Conservation (phyloP, 805 yeast genomes). For the Millerozyma acaciae region DNA sequence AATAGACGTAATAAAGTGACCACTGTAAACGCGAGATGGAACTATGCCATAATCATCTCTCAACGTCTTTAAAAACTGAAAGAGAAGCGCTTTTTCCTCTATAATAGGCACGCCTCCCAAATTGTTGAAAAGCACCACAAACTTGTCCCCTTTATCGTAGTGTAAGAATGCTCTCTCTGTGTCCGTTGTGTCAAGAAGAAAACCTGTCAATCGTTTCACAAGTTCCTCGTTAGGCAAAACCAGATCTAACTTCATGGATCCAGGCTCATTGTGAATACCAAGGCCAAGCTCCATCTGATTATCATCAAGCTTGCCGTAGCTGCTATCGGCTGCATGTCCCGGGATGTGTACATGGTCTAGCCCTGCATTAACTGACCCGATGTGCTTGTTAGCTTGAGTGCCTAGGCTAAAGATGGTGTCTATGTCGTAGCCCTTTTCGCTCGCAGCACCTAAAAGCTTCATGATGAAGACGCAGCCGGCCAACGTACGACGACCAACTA, state of each 20-base stretch:
- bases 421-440: conserved; percentile 19
- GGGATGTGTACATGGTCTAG: conserved; percentile 37
- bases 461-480: conserved; percentile 29
- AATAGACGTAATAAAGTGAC: conserved; percentile 32
- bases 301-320: conserved; percentile 20
- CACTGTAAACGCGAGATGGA: conserved; percentile 27
- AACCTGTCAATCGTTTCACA: conserved; percentile 19
- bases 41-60: conserved; percentile 20
- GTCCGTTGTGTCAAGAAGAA: conserved; percentile 22
- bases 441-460: conserved; percentile 30
- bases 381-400: conserved; percentile 17
- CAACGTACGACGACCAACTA: conserved; percentile 36
- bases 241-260: conserved; percentile 24
- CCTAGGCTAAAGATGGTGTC: conserved; percentile 27
- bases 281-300: conserved; percentile 32
- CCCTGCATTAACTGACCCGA: conserved; percentile 34
- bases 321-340: conserved; percentile 22
- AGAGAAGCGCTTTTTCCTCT: conserved; percentile 26
- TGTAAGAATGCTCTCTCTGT: conserved; percentile 27
- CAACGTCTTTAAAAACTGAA: conserved; percentile 19
- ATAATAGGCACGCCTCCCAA: conserved; percentile 35
- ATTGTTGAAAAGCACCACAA: conserved; percentile 30
- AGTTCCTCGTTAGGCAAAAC: conserved; percentile 31
- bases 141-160: conserved; percentile 22
- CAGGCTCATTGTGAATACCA: conserved; percentile 41